Evolutionary conservation across 192 early-diverging fungal genomes (phyloP), one percentile per base, ranked within the genome.

Genomic region (Coemansia sp.): DNA sequence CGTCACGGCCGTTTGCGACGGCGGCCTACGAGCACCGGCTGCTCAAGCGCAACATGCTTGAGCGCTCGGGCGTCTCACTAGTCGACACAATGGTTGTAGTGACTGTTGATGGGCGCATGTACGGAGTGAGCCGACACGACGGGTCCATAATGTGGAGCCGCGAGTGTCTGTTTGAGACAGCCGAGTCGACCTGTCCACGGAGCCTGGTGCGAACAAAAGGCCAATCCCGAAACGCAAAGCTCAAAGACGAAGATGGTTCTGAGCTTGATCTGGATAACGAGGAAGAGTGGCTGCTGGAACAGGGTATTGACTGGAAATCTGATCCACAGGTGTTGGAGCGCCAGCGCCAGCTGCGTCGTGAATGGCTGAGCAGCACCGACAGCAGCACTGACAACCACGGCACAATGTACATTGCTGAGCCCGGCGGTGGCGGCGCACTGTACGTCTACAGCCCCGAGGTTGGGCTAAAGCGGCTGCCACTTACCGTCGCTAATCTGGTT

Each of bases 401-500:
- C 15, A 36, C 49, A 5, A 48, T 75, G 1, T 81, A 75, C 25
- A 81, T 81, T 59, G 78, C 69, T n/a, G 73, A 81, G 66, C 82
- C 82, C 0, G 76, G 69, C 26, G 59, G 68, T n/a, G 70, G 69
- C 48, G 82, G 82, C 14, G 66, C 73, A 9, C 69, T 83, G 15
- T 83, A 79, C 51, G 42, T 67, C 37, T 75, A 79, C 49, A 63
- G 54, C 34, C n/a, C 71, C 11, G 73, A 73, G 14, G n/a, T 25
- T 4, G 76, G 77, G 10, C 59, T 79, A 12, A 63, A 87, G 80
- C 87, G 85, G 75, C 80, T 93, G 61, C 85, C 82, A 14, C 73
- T 86, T 20, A 84, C 89, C 0, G 82, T 95, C 51, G 88, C 91
- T 67, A 71, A 88, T 10, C 71, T 95, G 22, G 89, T 90, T 0